Percentiles rank a stretch among this genome's conserved stretches.
Evolutionary conservation across 2,329 filamentous ascomycete genomes (phyloP).

Genomic region (Aspergillus ochraceus): DNA sequence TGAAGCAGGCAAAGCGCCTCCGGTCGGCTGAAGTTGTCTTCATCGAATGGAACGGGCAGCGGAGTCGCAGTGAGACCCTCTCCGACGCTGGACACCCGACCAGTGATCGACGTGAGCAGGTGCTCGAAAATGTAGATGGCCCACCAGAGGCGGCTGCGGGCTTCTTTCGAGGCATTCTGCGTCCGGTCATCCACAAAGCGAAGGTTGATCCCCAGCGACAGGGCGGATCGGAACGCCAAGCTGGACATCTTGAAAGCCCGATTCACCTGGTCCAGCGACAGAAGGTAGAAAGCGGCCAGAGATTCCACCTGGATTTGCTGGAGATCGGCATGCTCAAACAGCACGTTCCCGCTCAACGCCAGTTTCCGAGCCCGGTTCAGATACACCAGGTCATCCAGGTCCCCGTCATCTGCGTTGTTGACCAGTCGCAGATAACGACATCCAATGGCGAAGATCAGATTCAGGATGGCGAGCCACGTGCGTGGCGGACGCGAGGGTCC

Average conservation of each 20-base stretch:
- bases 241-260: constrained; percentile 38
- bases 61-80: constrained; percentile 40
- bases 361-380: constrained; percentile 42
- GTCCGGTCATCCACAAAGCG: constrained; percentile 36
- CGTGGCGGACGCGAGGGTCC: constrained; percentile 26
- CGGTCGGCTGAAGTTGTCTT: constrained; percentile 33
- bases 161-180: constrained; percentile 40
- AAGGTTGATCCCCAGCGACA: constrained; percentile 44
- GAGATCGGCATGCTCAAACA: constrained; percentile 43
- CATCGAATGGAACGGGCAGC: constrained; percentile 38
- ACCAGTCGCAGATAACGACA: constrained; percentile 40
- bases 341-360: constrained; percentile 33
- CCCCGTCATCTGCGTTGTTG: constrained; percentile 17
- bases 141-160: constrained; percentile 45
- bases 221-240: constrained; percentile 41
- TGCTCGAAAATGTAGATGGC: constrained; percentile 44
- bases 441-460: constrained; percentile 48
- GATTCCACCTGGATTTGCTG: constrained; percentile 45
- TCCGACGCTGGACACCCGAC: constrained; percentile 40
- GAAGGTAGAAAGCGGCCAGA: constrained; percentile 41
- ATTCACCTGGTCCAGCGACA: constrained; percentile 43
- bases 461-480: constrained; percentile 45
- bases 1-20: constrained; percentile 27
- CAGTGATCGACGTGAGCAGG: constrained; percentile 43
- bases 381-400: constrained; percentile 40